A percentile compares a stretch with the other conserved stretches of the same genome.
These are phyloP conservation scores for Solanum gracilifrons DNA, from an alignment of 257 asterid genomes.

Conservation along the genomic window DNA sequence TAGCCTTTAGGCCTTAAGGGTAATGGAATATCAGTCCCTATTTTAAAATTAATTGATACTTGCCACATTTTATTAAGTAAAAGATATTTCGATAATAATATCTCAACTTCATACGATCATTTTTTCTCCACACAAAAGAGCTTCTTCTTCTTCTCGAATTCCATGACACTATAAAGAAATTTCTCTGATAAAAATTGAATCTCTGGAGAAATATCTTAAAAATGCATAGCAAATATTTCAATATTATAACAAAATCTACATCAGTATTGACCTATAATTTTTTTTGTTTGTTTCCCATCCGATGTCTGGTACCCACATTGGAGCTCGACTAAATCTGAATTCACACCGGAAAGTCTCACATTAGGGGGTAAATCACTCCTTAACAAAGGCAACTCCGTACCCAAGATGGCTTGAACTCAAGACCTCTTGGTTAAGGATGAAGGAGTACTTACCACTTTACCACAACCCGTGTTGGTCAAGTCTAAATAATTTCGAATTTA, in stretches of 20 bases:
- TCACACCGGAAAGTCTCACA: fast-evolving
- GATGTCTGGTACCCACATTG: too few species aligned
- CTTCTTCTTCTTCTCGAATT: background rate
- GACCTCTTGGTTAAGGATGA: too few species aligned
- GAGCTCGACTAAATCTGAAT: too few species aligned
- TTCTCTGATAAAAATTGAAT: background rate
- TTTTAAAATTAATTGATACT: background rate
- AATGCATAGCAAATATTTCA: too few species aligned
- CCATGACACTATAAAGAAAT: background rate
- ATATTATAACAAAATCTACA: background rate
- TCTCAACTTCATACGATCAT: background rate
- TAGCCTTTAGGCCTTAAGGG: background rate
- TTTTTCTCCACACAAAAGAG: background rate
- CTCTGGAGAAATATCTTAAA: background rate
- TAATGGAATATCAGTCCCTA: background rate
- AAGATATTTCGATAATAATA: background rate
- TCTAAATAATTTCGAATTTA: too few species aligned
- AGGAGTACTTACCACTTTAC: too few species aligned
- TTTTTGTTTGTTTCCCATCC: too few species aligned
- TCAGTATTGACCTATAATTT: background rate
- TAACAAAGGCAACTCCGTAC: too few species aligned
- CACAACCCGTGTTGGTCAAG: too few species aligned
- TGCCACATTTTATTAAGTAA: background rate
- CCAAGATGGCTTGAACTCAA: too few species aligned
- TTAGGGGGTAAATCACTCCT: fast-evolving